Conservation (phyloP, 306 rosid genomes). For the Vicia faba region DNA sequence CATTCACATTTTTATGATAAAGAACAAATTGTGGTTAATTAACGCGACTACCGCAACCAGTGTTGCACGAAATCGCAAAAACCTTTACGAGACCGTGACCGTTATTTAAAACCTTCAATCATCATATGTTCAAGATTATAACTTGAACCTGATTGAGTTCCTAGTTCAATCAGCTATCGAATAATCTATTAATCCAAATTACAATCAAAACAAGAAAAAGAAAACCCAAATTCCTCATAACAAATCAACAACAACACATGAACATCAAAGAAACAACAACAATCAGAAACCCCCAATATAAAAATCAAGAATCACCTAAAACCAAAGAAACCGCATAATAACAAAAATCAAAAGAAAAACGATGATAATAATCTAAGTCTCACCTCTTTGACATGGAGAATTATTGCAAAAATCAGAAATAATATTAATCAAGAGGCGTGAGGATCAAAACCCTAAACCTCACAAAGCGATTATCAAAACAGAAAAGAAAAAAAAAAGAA, state of each 20-base stretch:
- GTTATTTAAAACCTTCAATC: background rate
- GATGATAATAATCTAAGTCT: background rate
- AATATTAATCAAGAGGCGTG: background rate
- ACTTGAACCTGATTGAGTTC: background rate
- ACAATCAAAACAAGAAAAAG: slow-evolving; percentile 20
- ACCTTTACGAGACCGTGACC: too few species aligned
- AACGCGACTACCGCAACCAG: too few species aligned
- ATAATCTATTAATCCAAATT: background rate
- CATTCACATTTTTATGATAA: too few species aligned
- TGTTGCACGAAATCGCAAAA: too few species aligned
- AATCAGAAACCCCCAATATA: slow-evolving; percentile 10
- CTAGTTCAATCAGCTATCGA: background rate
- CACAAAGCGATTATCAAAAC: slow-evolving; percentile 20
- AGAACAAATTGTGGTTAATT: too few species aligned
- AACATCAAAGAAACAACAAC: slow-evolving; percentile 10
- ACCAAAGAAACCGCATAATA: background rate
- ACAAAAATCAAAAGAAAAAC: background rate
- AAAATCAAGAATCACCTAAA: background rate
- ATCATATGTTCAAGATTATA: background rate
- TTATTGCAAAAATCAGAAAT: background rate
- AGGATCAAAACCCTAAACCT: slow-evolving; percentile 58
- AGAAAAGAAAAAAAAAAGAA: background rate
- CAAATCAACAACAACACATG: slow-evolving; percentile 14
- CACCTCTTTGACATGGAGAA: slow-evolving; percentile 55
- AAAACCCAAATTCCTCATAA: background rate